Evolutionary conservation across 2,329 filamentous ascomycete species (phyloP).

Genomic region (Aureobasidium sp.): DNA sequence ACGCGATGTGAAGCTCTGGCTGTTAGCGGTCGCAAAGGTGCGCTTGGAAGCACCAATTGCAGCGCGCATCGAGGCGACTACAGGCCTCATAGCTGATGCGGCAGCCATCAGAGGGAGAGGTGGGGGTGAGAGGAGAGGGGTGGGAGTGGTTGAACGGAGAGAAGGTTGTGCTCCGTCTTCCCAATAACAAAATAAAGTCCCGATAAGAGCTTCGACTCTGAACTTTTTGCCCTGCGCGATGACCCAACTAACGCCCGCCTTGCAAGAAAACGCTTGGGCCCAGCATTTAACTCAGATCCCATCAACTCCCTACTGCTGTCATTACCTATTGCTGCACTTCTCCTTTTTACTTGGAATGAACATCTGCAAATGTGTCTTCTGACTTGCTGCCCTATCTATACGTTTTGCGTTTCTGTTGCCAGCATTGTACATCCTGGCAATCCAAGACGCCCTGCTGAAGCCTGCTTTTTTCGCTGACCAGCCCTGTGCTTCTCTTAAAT

Average conservation of each 20-base stretch:
- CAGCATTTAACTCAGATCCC: background rate
- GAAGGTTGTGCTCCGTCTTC: background rate
- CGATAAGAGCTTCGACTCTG: background rate
- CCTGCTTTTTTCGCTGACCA: background rate
- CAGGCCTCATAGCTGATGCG: constrained; percentile 13
- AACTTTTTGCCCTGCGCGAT: background rate
- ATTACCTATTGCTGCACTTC: background rate
- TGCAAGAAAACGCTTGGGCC: background rate
- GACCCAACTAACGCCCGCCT: background rate
- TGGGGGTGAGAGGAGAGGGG: background rate
- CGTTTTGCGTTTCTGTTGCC: background rate
- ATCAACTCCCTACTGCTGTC: background rate
- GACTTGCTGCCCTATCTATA: background rate
- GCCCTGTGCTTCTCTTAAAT: background rate
- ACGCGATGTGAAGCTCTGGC: constrained; percentile 16
- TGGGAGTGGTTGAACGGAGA: background rate
- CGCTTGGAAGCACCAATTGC: constrained; percentile 18
- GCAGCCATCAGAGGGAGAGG: constrained; percentile 6
- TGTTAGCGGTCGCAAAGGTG: constrained; percentile 18
- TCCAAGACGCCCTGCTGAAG: background rate
- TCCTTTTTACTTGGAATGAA: background rate
- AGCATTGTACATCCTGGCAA: background rate
- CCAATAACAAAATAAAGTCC: background rate
- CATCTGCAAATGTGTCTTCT: background rate
- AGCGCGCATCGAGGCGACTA: constrained; percentile 17